Evolutionary conservation across 176 grass and related monocot genomes (phyloP).

Genomic region (Tuctoria greenei): DNA sequence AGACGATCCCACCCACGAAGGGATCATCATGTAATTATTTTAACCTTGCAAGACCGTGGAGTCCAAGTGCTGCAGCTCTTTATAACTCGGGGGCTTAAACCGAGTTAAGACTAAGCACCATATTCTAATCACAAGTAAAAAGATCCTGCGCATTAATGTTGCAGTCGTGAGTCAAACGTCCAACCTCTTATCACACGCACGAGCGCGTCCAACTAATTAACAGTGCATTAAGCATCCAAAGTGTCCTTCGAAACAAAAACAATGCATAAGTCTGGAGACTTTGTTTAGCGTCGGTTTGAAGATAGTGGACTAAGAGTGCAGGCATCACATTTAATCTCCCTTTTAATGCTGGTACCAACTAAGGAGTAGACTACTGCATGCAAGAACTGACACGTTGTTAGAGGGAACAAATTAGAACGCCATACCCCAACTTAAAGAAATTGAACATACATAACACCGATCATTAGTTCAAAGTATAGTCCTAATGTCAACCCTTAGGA

Average conservation of each 20-base stretch:
- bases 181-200: conserved; percentile 43
- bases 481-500: conserved; percentile 47
- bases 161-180: conserved; percentile 32
- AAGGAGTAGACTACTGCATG: conserved; percentile 43
- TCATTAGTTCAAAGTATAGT: conserved; percentile 6
- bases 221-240: conserved; percentile 34
- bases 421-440: conserved; percentile 10
- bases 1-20: conserved; percentile 48
- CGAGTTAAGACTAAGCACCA: conserved; percentile 31
- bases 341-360: conserved; percentile 50
- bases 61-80: conserved; percentile 21
- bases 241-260: conserved; percentile 1
- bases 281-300: conserved; percentile 37
- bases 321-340: conserved; percentile 47
- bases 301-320: conserved; percentile 56
- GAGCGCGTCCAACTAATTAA: conserved; percentile 41
- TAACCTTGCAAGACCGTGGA: conserved; percentile 20
- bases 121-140: conserved; percentile 36
- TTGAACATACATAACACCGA: conserved; percentile 24
- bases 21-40: conserved; percentile 52
- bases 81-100: conserved; percentile 23
- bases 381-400: conserved; percentile 30
- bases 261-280: conserved; percentile 11
- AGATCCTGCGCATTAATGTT: conserved; percentile 45
- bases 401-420: conserved; percentile 34